Base-by-base conservation (phyloP, 1,284 basidiomycete species). In the Trichosporon asahii region DNA sequence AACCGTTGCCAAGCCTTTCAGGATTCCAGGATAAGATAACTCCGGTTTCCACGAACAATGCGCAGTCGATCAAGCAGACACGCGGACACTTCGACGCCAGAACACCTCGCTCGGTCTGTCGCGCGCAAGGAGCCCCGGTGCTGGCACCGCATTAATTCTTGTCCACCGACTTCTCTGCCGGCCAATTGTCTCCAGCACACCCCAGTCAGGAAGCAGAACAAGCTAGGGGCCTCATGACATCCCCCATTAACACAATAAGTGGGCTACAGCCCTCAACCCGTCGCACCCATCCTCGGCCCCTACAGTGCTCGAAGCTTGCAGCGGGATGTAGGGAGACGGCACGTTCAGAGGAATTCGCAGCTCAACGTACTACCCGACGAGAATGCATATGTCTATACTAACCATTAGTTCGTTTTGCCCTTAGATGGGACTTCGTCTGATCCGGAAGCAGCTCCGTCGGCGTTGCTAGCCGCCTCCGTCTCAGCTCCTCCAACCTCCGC, bases 401-500 rank as follows among this genome's bases (percentile, higher is more conserved):
- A 61, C 29, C 57, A 65, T 35, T 65, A 46, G 37, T 65, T 65
- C 64, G 27, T 61, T 31, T 61, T 61, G 57, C 57, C 27, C 57
- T 61, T 61, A 31, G 27, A 18, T 31, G 57, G 57, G 23, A 21
- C 60, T 37, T 25, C 61, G 21, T 68, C 27, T 49, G 21, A 53
- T 9, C 23, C 61, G 8, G 25, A 37, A n/a, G 27, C 63, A 3
- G 44, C 33, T 2, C 46, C 46, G 23, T 57, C 64, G 18, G 63
- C 25, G n/a, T 35, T 46, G 33, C 37, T 65, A 14, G 44, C 66
- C 6, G 25, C 53, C 27, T 66, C 61, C n/a, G 35, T 15, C 44
- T 29, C 66, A 31, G 61, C 64, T n/a, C 60, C 44, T 55, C 23
- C 29, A 37, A 33, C 69, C 25, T 67, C 68, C 15, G 68, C 66